Evolutionary conservation across 2,329 filamentous ascomycete species (phyloP).

Genomic region (Aureobasidium sp.): DNA sequence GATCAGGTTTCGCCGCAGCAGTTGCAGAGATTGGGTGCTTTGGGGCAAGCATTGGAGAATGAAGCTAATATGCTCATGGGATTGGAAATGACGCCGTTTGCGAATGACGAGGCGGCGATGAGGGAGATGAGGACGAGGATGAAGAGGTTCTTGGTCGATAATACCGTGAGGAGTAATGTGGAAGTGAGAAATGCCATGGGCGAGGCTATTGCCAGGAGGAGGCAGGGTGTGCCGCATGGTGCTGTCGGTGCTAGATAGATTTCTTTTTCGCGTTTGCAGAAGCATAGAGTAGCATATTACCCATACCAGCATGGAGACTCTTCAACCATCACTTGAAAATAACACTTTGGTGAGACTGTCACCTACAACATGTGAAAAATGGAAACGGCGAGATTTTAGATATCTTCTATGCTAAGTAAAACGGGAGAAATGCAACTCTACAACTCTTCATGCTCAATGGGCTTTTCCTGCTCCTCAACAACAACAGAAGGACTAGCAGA

Average conservation of each 20-base stretch:
- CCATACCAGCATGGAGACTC: background rate
- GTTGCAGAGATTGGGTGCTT: conserved; percentile 58
- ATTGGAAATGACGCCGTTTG: conserved; percentile 75
- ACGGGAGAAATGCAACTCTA: background rate
- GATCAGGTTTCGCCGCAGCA: conserved; percentile 49
- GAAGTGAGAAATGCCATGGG: conserved; percentile 77
- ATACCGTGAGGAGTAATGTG: conserved; percentile 70
- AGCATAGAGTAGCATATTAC: no score
- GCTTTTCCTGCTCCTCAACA: conserved; percentile 4
- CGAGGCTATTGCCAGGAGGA: conserved; percentile 50
- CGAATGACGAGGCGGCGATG: conserved; percentile 59
- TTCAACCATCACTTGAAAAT: background rate
- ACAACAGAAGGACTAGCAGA: background rate
- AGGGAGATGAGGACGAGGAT: conserved; percentile 62
- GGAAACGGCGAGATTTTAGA: background rate
- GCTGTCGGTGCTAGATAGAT: conserved; percentile 9
- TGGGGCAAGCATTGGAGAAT: conserved; percentile 53
- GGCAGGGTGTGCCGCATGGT: conserved; percentile 14
- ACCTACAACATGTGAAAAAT: background rate
- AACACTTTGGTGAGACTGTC: background rate
- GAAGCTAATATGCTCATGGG: conserved; percentile 66
- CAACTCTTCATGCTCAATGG: conserved; percentile 17
- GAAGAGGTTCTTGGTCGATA: conserved; percentile 82
- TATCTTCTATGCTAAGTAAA: background rate
- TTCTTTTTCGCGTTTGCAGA: background rate